A percentile compares a stretch with the other conserved stretches of the same genome.
Evolutionary conservation across 805 yeast genomes (phyloP).

Genomic region (Ogataea salicorniae): DNA sequence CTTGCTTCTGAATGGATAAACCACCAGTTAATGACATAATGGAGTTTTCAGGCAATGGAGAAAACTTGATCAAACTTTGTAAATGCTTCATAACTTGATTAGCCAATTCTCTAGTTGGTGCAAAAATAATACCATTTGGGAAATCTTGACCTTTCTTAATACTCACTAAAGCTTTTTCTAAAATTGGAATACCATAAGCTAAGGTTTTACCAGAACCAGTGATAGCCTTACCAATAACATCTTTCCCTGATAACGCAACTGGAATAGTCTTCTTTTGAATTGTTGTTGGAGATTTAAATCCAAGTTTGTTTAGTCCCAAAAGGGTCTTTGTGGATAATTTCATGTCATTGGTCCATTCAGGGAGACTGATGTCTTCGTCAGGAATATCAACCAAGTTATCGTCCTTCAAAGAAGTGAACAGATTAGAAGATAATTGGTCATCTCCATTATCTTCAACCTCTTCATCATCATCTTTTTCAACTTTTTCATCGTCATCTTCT

Average conservation of each 20-base stretch:
- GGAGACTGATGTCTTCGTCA: constrained; percentile 41
- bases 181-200: constrained; percentile 90
- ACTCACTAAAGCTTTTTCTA: constrained; percentile 51
- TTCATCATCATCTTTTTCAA: constrained; percentile 2
- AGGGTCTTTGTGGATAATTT: constrained; percentile 51
- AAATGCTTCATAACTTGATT: constrained; percentile 88
- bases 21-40: constrained; percentile 91
- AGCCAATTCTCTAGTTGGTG: constrained; percentile 96
- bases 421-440: constrained; percentile 12
- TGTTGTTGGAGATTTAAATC: constrained; percentile 70
- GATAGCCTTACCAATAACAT: constrained; percentile 91
- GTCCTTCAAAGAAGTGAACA: constrained; percentile 12
- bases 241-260: constrained; percentile 62
- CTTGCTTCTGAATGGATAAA: constrained; percentile 87
- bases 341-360: constrained; percentile 50
- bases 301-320: constrained; percentile 54
- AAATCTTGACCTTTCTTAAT: constrained; percentile 16
- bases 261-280: constrained; percentile 81
- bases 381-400: constrained; percentile 11
- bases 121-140: constrained; percentile 76
- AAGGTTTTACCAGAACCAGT: constrained; percentile 98
- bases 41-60: constrained; percentile 42
- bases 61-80: constrained; percentile 45
- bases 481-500: neutral
- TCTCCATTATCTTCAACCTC: neutral